These are phyloP conservation scores for Neurospora sp. DNA, from an alignment of 2,329 filamentous ascomycete species.

Conservation along the genomic window DNA sequence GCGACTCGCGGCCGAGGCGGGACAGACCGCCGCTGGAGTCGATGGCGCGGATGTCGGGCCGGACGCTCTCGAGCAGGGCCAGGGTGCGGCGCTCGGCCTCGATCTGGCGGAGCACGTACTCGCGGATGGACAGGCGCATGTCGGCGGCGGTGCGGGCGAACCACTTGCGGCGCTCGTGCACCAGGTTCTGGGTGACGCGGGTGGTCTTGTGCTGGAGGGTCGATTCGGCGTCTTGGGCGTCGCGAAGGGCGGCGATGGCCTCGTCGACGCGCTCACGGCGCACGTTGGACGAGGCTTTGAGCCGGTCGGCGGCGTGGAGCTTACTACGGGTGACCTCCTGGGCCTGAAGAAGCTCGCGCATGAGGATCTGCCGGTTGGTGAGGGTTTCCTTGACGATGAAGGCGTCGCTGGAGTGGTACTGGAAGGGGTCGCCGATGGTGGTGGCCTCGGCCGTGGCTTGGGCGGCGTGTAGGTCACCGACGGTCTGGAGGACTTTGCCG, in stretches of 20 bases:
- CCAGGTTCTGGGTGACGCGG: constrained; percentile 78
- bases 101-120: constrained; percentile 90
- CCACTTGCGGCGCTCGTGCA: constrained; percentile 85
- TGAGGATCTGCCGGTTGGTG: constrained; percentile 92
- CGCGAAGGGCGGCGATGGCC: constrained; percentile 82
- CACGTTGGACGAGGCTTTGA: constrained; percentile 79
- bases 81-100: constrained; percentile 89
- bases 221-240: constrained; percentile 71
- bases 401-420: constrained; percentile 89
- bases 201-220: constrained; percentile 79
- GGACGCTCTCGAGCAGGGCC: constrained; percentile 84
- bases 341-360: constrained; percentile 85
- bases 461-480: constrained; percentile 90
- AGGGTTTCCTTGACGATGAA: constrained; percentile 98
- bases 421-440: constrained; percentile 83
- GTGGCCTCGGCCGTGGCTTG: constrained; percentile 96
- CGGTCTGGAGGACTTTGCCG: constrained; percentile 84
- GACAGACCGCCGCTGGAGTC: constrained; percentile 85
- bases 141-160: constrained; percentile 80
- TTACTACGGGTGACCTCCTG: constrained; percentile 78
- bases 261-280: constrained; percentile 95
- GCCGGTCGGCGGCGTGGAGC: constrained; percentile 73
- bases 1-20: constrained; percentile 77
- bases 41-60: constrained; percentile 86
- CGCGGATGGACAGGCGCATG: constrained; percentile 70